phyloP scores from a whole-genome alignment of 495 filamentous ascomycete species.

The Aspergillus affinis region DNA sequence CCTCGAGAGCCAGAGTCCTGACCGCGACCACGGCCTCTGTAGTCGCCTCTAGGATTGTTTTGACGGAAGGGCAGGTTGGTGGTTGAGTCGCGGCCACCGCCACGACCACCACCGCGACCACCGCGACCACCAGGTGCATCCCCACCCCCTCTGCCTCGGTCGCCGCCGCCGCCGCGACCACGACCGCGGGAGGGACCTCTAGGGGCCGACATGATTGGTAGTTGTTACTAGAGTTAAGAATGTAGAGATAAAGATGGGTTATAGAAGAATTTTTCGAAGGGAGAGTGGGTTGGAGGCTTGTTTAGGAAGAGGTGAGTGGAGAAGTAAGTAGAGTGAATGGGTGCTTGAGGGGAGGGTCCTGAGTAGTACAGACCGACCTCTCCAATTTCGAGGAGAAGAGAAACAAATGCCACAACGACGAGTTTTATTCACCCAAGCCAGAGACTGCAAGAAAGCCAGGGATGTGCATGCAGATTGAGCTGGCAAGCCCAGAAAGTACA shows the following conservation, averaged over 20 bases:
- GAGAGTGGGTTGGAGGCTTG: not conserved
- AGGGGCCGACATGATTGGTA: conserved; percentile 12
- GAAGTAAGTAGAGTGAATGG: not conserved
- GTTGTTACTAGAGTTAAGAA: not conserved
- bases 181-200: conserved; percentile 16
- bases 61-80: conserved; percentile 12
- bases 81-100: conserved; percentile 8
- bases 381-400: too few species aligned
- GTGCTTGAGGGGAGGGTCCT: not conserved
- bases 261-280: not conserved
- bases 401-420: not conserved
- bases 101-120: conserved; percentile 1
- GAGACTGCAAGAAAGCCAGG: not conserved
- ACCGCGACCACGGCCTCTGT: conserved; percentile 15
- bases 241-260: not conserved
- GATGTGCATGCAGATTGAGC: not conserved
- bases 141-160: conserved; percentile 23
- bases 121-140: conserved; percentile 7
- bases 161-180: conserved; percentile 20
- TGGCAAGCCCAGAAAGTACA: not conserved
- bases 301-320: too few species aligned
- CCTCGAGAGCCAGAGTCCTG: conserved; percentile 11
- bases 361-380: not conserved
- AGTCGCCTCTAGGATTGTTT: not conserved
- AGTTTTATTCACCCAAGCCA: not conserved